Evolutionary conservation across 164 flowering plant species (phyloP), one percentile per base, ranked within the genome.

Genomic region (Chimonanthus salicifolius): DNA sequence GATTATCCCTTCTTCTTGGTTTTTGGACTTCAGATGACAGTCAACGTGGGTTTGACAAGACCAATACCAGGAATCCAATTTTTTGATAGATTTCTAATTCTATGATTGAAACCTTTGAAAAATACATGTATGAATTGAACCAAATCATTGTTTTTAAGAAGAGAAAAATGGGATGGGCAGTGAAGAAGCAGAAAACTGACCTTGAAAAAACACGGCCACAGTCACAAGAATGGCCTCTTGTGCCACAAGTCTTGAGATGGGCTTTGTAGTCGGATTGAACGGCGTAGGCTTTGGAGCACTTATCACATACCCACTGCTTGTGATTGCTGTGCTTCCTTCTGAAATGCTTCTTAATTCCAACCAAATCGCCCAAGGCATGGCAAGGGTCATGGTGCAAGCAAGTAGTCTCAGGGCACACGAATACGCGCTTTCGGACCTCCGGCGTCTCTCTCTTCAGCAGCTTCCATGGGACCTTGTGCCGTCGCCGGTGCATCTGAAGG

Each of bases 391-490:
- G 99, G 87, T 94, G 99, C 70, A 94, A 79, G 78, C 99, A 94
- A 47, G 83, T 93, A 1, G 97, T 96, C 73, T 94, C 99, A 5
- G 99, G 99, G 78, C 99, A 95, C 6, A 95, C 99, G 62, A 87
- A 95, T 15, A 95, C 99, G 45, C 99, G 78, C 80, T 95, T 95
- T 63, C 83, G 75, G 13, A 85, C 91, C 73, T 77, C 91, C 6
- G 97, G 90, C 0, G 85, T 85, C 83, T 91, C 96, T 43, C 98
- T 82, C 86, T 95, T 95, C 47, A 93, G 80, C 44, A 95, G 84
- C 84, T 95, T 95, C 99, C 99, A 95, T 1, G 98, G 97, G 7
- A 95, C 99, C 83, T 95, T 95, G 81, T 95, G 99, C 71, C 98
- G 62, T 13, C 99, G 72, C 71, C 98, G 71, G 73, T 95, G 99